Evolutionary conservation across 2,329 filamentous ascomycete species (phyloP).

Genomic region (Aureobasidium sp.): DNA sequence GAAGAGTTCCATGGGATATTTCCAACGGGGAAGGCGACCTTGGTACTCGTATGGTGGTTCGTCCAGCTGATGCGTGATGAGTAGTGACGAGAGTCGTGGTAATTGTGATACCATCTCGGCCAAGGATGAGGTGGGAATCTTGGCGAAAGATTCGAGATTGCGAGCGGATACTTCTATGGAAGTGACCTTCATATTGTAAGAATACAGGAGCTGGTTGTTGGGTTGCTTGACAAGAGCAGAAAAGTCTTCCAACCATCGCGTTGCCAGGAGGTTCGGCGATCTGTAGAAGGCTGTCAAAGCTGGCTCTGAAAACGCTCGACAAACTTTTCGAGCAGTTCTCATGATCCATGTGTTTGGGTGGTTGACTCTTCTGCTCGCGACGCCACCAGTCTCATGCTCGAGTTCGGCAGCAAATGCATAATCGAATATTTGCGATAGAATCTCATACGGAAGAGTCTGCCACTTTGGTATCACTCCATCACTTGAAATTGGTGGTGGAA

Average conservation of each 20-base stretch:
- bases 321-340: constrained; percentile 26
- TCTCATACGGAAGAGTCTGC: constrained; percentile 29
- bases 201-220: constrained; percentile 32
- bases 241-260: constrained; percentile 27
- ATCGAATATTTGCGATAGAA: constrained; percentile 30
- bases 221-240: constrained; percentile 26
- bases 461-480: constrained; percentile 30
- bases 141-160: constrained; percentile 12
- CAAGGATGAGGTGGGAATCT: constrained; percentile 43
- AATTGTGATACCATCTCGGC: constrained; percentile 54
- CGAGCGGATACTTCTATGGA: constrained; percentile 60
- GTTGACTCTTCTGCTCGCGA: constrained; percentile 6
- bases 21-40: constrained; percentile 50
- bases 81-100: constrained; percentile 60
- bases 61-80: constrained; percentile 66
- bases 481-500: constrained; percentile 22
- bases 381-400: constrained; percentile 8
- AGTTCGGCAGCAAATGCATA: constrained; percentile 24
- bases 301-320: constrained; percentile 30
- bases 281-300: constrained; percentile 33
- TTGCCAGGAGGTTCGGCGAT: constrained; percentile 26
- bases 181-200: constrained; percentile 66
- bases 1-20: constrained; percentile 61
- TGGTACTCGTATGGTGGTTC: constrained; percentile 58
- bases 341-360: constrained; percentile 27